Conservation (phyloP, 495 filamentous ascomycete species). For the Echria macrotheca region DNA sequence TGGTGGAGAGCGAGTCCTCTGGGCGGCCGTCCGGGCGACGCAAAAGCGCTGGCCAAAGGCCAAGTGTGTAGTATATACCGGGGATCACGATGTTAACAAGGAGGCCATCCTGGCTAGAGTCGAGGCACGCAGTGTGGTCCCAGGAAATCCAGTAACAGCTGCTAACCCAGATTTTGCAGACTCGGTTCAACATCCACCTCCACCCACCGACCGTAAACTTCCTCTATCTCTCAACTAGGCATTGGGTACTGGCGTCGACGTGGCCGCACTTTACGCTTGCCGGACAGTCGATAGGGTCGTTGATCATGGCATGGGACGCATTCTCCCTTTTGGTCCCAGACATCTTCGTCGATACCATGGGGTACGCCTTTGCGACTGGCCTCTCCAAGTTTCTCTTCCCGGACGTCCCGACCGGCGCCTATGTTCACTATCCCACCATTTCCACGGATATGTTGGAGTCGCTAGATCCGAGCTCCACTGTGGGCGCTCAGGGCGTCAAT, state of each 20-base stretch:
- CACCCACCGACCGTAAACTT: slow-evolving; percentile 79
- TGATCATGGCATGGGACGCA: slow-evolving; percentile 86
- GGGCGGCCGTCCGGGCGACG: slow-evolving; percentile 89
- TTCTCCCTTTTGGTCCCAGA: slow-evolving; percentile 88
- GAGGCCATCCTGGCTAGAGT: slow-evolving; percentile 70
- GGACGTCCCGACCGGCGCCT: slow-evolving; percentile 77
- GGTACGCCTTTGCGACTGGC: slow-evolving; percentile 86
- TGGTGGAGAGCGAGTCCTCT: slow-evolving; percentile 92
- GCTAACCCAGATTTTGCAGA: slow-evolving; percentile 35
- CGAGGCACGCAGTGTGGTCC: slow-evolving; percentile 46
- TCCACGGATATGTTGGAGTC: slow-evolving; percentile 95
- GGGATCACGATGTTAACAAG: slow-evolving; percentile 84
- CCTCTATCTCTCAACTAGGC: slow-evolving; percentile 81
- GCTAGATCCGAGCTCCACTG: slow-evolving; percentile 54
- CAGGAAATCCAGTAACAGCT: not conserved
- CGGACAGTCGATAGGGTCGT: slow-evolving; percentile 82
- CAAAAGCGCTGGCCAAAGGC: slow-evolving; percentile 85
- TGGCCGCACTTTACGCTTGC: slow-evolving; percentile 94
- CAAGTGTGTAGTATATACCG: slow-evolving; percentile 87
- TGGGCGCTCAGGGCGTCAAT: slow-evolving; percentile 70
- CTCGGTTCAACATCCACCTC: slow-evolving; percentile 87
- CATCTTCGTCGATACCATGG: slow-evolving; percentile 96
- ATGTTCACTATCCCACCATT: slow-evolving; percentile 97
- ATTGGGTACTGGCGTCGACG: slow-evolving; percentile 74
- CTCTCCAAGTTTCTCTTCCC: slow-evolving; percentile 79